Evolutionary conservation across 2,329 filamentous ascomycete species (phyloP), one percentile per base, ranked within the genome.

Genomic region (Fusarium avenaceum): DNA sequence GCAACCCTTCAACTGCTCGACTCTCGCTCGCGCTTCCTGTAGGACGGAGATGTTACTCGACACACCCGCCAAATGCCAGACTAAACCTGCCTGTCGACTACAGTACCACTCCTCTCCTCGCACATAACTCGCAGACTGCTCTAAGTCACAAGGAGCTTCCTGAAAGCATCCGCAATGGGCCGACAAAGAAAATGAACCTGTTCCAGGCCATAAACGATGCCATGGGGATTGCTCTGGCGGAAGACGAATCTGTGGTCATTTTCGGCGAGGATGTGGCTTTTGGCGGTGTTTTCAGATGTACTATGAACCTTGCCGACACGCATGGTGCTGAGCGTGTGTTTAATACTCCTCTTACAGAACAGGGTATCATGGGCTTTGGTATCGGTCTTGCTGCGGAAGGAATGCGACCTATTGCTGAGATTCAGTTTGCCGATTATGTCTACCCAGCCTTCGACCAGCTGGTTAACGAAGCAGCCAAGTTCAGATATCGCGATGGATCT

Each of bases 181-280:
- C 90, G 2, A 95, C 93, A 4, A 93, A 93, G 77, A 91, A 92
- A 70, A 91, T 96, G 86, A 98, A 98, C 80, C 86, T 97, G 38
- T 97, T 96, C 82, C 93, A 97, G 78, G 91, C 96, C 50, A 89
- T 99, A 83, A 98, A 98, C 77, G 90, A 95, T 69, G 94, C 95
- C 13, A 85, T 99, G 22, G 88, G 92, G 22, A 92, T 91, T 61
- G 93, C 95, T 24, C 85, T 99, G 28, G 88, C 91, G 17, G 88
- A 90, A 35, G 94, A 97, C 73, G 93, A 97, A 68, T 89, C 90
- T 19, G 93, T 97, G 22, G 83, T 98, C 57, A 86, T 99, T 11
- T 99, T 99, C 74, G 96, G 96, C 42, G 96, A 99, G 80, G 96
- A 99, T 76, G 94, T 99, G 9, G 93, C 96, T 15, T 99, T 99